These are phyloP conservation scores for Akanthomyces dipterigenus DNA, from an alignment of 2,329 filamentous ascomycete species.

Conservation along the genomic window DNA sequence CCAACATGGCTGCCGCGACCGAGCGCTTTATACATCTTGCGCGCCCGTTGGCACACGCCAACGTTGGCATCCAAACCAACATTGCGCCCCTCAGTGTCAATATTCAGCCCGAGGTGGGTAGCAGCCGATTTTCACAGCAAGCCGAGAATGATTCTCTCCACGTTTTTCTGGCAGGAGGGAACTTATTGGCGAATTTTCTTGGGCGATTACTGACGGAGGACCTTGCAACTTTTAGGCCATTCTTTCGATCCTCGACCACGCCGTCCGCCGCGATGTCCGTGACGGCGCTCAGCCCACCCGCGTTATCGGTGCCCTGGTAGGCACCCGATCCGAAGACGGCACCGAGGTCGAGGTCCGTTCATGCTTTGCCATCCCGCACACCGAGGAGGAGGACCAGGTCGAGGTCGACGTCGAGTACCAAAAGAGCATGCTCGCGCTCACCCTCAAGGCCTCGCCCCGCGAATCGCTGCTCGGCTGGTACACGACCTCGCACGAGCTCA, in stretches of 20 bases:
- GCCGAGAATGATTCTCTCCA: background rate
- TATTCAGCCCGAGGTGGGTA: conserved; percentile 85
- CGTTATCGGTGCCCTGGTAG: conserved; percentile 93
- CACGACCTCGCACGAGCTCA: conserved; percentile 91
- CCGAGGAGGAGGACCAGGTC: conserved; percentile 96
- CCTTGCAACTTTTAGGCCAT: conserved; percentile 43
- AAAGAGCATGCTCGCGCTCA: conserved; percentile 96
- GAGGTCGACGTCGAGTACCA: conserved; percentile 99
- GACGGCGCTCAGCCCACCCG: conserved; percentile 75
- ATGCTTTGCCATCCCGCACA: conserved; percentile 97
- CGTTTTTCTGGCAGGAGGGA: too few species aligned
- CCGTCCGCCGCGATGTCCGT: conserved; percentile 71
- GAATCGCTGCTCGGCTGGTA: conserved; percentile 98
- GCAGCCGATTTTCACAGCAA: background rate
- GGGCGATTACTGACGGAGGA: background rate
- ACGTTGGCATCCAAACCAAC: conserved; percentile 71
- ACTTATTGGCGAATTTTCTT: background rate
- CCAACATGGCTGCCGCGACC: conserved; percentile 71
- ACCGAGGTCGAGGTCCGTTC: conserved; percentile 93
- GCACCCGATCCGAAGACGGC: conserved; percentile 90
- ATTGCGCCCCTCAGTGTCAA: conserved; percentile 89
- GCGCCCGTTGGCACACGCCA: conserved; percentile 78
- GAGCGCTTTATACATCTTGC: conserved; percentile 93
- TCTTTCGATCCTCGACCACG: conserved; percentile 85
- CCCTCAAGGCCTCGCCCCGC: conserved; percentile 88